phyloP scores from a whole-genome alignment of 768 basidiomycete genomes.

The Termitomyces sp. region DNA sequence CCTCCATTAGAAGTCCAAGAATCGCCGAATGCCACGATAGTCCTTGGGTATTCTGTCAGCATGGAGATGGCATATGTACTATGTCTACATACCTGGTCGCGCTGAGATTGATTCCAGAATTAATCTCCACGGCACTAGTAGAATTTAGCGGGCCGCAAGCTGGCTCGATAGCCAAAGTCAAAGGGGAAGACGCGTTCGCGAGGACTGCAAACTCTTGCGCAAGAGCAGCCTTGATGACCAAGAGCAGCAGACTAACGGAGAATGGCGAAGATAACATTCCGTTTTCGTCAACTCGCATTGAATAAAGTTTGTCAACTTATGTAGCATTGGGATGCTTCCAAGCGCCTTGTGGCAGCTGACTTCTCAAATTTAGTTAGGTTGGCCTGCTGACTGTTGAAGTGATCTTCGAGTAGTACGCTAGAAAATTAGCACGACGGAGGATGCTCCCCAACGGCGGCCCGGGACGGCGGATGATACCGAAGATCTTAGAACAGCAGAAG shows the following conservation, averaged over 20 bases:
- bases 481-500: neutral
- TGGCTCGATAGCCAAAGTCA: neutral
- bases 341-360: neutral
- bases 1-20: conserved; percentile 9
- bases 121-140: neutral
- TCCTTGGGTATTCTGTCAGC: neutral
- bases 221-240: neutral
- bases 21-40: conserved; percentile 5
- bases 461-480: neutral
- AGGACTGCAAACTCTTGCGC: neutral
- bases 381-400: neutral
- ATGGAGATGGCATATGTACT: too few species aligned
- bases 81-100: neutral
- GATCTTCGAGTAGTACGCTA: neutral
- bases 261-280: conserved; percentile 2
- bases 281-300: neutral
- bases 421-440: neutral
- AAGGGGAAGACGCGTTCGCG: conserved; percentile 1
- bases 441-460: neutral
- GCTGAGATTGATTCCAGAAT: neutral
- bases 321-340: neutral
- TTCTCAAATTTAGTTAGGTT: neutral
- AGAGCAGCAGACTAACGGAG: neutral
- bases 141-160: neutral
- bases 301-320: neutral